Percentiles rank a stretch among this genome's conserved stretches.
phyloP scores from a whole-genome alignment of 2,329 filamentous ascomycete species.

The Diaporthe vaccinii region DNA sequence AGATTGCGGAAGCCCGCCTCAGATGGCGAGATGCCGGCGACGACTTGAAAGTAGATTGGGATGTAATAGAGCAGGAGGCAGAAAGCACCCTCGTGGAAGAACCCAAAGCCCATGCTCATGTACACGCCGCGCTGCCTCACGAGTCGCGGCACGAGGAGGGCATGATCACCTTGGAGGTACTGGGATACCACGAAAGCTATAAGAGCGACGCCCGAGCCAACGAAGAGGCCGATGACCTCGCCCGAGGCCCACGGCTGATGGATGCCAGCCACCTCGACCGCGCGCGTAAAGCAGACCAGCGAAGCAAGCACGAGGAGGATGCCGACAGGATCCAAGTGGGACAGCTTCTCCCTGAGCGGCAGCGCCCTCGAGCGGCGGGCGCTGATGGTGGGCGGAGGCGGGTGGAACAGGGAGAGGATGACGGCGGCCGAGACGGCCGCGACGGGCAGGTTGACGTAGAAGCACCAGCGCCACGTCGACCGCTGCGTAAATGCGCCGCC shows the following conservation, averaged over 20 bases:
- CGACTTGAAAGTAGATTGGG: conserved; percentile 29
- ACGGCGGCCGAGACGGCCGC: conserved; percentile 45
- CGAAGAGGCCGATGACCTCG: conserved; percentile 10
- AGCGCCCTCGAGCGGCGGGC: not conserved
- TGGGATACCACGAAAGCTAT: not conserved
- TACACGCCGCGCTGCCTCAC: conserved; percentile 8
- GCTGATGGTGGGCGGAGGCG: not conserved
- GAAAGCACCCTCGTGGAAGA: conserved; percentile 23
- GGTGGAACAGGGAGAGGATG: conserved; percentile 51
- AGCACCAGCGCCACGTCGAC: conserved; percentile 55
- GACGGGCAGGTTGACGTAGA: conserved; percentile 53
- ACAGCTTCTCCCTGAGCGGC: conserved; percentile 1
- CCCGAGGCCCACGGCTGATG: conserved; percentile 7
- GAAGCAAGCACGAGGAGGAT: not conserved
- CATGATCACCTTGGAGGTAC: not conserved
- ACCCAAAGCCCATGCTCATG: conserved; percentile 16
- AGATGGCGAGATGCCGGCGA: not conserved
- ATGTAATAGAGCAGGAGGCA: conserved; percentile 18
- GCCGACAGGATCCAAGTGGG: conserved; percentile 12
- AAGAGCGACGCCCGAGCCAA: not conserved
- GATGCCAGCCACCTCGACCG: conserved; percentile 7
- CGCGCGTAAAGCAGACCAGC: not conserved
- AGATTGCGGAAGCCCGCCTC: conserved; percentile 24
- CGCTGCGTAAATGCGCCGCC: conserved; percentile 54
- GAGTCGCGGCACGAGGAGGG: not conserved